Evolutionary conservation across 2,329 filamentous ascomycete species (phyloP), one percentile per base, ranked within the genome.

Genomic region (Diaporthe ampelina): DNA sequence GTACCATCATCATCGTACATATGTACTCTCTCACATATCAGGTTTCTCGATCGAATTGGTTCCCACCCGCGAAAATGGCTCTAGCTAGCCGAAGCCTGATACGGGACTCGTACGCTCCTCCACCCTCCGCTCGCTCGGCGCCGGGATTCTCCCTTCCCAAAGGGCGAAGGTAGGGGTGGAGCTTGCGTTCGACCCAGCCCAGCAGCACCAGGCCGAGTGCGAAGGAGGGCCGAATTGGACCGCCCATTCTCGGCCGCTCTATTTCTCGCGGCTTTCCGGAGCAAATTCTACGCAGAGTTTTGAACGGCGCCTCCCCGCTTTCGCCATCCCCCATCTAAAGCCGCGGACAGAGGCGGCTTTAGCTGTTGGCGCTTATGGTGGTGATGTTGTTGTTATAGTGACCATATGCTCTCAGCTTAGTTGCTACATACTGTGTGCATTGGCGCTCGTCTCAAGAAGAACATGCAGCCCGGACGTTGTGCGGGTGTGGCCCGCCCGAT

Each of bases 231-330:
- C 63, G 63, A 68, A 68, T 68, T 68, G 48, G 63, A 24, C 63
- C 63, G 59, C 59, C n/a, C 59, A 32, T 68, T 68, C 63, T 68
- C 63, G 63, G 63, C 63, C 63, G 63, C 63, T 68, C 63, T 68
- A 68, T 68, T 68, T 68, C 63, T 68, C 63, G 63, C 63, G 32
- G 63, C 48, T 54, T 68, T 68, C 45, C 63, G 48, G 63, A 40
- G 48, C 45, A 54, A 54, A 26, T 40, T 68, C 32, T 54, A 68
- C 48, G 63, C 63, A 68, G 48, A 40, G 63, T 68, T 54, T 54
- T 54, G 29, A 26, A 26, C 48, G 45, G 17, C n/a, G 63, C 48
- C 63, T 68, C 63, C 48, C 63, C 48, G 63, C 63, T 40, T 68
- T 54, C 63, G 63, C 63, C 48, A 54, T 68, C 32, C 45, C 29